phyloP scores from a whole-genome alignment of 2,329 filamentous ascomycete species.

The Colletotrichum echinochloae region DNA sequence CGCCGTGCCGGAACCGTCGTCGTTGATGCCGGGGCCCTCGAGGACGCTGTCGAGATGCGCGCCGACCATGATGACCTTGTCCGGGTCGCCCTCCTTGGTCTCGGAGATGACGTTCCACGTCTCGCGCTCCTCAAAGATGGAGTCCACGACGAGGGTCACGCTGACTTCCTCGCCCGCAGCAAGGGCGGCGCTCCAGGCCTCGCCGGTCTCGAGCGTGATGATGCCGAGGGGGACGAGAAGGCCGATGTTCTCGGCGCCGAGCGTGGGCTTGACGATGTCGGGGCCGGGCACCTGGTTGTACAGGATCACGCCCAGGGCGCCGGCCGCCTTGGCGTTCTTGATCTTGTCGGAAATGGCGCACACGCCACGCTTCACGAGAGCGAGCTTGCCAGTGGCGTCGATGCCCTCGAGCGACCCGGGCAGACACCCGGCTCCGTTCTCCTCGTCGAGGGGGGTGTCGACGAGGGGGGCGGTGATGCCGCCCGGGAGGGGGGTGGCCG shows the following conservation, averaged over 20 bases:
- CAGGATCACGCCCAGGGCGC: slow-evolving; percentile 62
- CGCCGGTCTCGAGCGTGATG: slow-evolving; percentile 51
- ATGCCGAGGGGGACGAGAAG: slow-evolving; percentile 52
- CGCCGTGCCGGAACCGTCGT: slow-evolving; percentile 55
- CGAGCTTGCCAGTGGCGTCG: slow-evolving; percentile 57
- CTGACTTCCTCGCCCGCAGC: slow-evolving; percentile 49
- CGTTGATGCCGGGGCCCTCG: slow-evolving; percentile 55
- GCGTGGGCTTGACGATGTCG: slow-evolving; percentile 60
- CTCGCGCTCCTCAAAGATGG: slow-evolving; percentile 51
- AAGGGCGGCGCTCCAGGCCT: slow-evolving; percentile 50
- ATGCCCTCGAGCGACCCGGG: slow-evolving; percentile 57
- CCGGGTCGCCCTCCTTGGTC: slow-evolving; percentile 56
- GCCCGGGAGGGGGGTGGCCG: slow-evolving; percentile 53
- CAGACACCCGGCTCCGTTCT: slow-evolving; percentile 55
- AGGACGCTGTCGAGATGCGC: slow-evolving; percentile 57
- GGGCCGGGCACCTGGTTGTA: slow-evolving; percentile 70
- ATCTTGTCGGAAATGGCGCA: slow-evolving; percentile 59
- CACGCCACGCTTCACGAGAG: slow-evolving; percentile 57
- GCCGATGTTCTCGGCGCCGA: slow-evolving; percentile 58
- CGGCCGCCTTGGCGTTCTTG: slow-evolving; percentile 55
- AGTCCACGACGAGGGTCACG: slow-evolving; percentile 52
- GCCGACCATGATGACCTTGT: slow-evolving; percentile 57
- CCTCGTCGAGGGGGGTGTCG: slow-evolving; percentile 52
- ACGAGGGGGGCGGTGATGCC: slow-evolving; percentile 53
- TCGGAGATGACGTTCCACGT: slow-evolving; percentile 57